Conservation (phyloP, 331 rosid genomes). For the Quercus lobata region DNA sequence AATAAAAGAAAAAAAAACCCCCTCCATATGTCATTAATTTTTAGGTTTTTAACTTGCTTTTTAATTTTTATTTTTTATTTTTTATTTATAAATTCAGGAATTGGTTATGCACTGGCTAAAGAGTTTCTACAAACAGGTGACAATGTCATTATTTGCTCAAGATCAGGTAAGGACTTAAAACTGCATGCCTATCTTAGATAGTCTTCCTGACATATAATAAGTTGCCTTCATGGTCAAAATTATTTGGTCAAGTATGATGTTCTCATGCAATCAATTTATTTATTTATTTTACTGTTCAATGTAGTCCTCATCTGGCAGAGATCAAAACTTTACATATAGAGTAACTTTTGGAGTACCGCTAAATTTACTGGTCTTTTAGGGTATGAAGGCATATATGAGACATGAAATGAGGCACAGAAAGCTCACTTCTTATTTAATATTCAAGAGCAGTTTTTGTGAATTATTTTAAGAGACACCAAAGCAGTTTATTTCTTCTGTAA, state of each 20-base stretch:
- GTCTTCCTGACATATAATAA: slow-evolving; percentile 3
- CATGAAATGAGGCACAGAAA: background rate
- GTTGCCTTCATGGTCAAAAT: slow-evolving; percentile 15
- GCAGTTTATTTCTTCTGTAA: background rate
- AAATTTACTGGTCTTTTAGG: background rate
- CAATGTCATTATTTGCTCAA: slow-evolving; percentile 69
- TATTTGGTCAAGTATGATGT: background rate
- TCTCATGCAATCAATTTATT: background rate
- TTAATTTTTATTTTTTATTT: background rate
- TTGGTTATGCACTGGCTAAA: slow-evolving; percentile 78
- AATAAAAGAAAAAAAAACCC: too few relatives aligned
- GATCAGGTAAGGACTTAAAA: slow-evolving; percentile 52
- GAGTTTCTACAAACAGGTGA: slow-evolving; percentile 90
- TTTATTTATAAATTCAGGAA: slow-evolving; percentile 52
- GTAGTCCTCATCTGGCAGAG: background rate
- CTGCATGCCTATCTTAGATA: slow-evolving; percentile 1
- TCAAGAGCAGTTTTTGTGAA: background rate
- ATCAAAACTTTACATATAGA: background rate
- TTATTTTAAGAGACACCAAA: background rate
- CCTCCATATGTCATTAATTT: background rate
- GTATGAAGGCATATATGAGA: background rate
- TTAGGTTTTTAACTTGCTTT: background rate
- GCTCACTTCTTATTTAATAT: background rate
- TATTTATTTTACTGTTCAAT: background rate
- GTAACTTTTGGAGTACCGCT: background rate